phyloP scores from a whole-genome alignment of 306 rosid genomes.

The Lupinus albus region DNA sequence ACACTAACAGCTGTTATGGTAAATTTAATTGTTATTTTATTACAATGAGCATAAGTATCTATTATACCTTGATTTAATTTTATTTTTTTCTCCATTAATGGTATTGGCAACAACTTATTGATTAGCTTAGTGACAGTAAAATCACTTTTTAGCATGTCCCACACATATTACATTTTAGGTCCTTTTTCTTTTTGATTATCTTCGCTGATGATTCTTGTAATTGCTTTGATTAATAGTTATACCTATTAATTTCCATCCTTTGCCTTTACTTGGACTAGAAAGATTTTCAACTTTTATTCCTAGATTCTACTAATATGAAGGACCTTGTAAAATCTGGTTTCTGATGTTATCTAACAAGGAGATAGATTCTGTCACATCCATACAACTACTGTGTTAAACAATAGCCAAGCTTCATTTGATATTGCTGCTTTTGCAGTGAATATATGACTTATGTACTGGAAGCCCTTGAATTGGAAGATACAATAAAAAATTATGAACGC shows the following conservation, averaged over 20 bases:
- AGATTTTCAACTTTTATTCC: slow-evolving; percentile 28
- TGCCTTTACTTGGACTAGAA: slow-evolving; percentile 33
- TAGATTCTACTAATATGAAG: slow-evolving; percentile 27
- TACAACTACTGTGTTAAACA: slow-evolving; percentile 30
- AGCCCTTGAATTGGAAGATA: slow-evolving; percentile 96
- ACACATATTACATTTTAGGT: neutral
- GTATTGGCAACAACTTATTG: slow-evolving; percentile 10
- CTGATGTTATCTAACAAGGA: slow-evolving; percentile 1
- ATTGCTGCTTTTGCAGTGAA: slow-evolving; percentile 68
- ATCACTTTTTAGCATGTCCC: slow-evolving; percentile 18
- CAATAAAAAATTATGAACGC: slow-evolving; percentile 74
- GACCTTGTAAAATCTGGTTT: slow-evolving; percentile 25
- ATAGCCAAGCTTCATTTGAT: slow-evolving; percentile 41
- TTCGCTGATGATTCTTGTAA: slow-evolving; percentile 7
- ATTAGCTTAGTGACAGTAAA: neutral
- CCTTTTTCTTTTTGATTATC: neutral
- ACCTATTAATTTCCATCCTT: slow-evolving; percentile 22
- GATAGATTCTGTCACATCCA: slow-evolving; percentile 15
- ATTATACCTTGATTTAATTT: slow-evolving; percentile 7
- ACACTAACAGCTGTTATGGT: slow-evolving; percentile 1
- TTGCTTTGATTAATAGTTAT: slow-evolving; percentile 25
- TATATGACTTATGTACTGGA: slow-evolving; percentile 73
- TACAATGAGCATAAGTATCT: slow-evolving; percentile 3
- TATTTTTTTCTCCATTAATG: slow-evolving; percentile 28
- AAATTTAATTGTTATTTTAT: slow-evolving; percentile 29